Conservation (phyloP, 2,329 filamentous ascomycete species). For the Neofusicoccum cordaticola region DNA sequence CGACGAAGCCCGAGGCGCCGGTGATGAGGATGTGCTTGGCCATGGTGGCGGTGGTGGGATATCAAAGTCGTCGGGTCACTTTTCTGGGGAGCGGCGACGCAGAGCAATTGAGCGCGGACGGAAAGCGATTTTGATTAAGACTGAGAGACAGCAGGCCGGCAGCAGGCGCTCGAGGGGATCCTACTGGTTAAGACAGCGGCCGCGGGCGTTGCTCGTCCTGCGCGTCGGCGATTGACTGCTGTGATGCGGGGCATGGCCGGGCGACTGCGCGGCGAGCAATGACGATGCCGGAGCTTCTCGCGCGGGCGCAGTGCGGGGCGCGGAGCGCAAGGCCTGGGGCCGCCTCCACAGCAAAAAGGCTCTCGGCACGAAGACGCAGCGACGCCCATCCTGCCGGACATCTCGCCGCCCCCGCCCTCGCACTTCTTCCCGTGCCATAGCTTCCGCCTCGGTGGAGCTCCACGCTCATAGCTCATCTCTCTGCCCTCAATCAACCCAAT, state of each 20-base stretch:
- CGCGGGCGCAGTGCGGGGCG: neutral
- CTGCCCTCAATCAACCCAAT: constrained; percentile 1
- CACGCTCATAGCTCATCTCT: neutral
- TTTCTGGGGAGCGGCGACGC: neutral
- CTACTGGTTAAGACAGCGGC: neutral
- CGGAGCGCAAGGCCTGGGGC: neutral
- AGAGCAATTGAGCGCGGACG: neutral
- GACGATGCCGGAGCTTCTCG: neutral
- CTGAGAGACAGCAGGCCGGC: neutral
- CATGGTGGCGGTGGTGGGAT: neutral
- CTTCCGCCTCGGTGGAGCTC: neutral
- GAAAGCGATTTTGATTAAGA: neutral
- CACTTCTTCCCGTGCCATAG: constrained; percentile 5
- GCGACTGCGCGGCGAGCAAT: neutral
- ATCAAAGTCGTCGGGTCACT: neutral
- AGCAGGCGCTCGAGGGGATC: neutral
- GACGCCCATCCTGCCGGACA: neutral
- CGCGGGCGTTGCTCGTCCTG: neutral
- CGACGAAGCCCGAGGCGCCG: constrained; percentile 23
- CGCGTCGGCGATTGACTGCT: neutral
- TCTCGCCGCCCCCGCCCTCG: constrained; percentile 13
- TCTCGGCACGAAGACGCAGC: constrained; percentile 16
- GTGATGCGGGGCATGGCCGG: constrained; percentile 3
- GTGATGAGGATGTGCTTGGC: constrained; percentile 21
- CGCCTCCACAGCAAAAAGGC: neutral